A percentile compares a stretch with the other conserved stretches of the same genome.
phyloP scores from a whole-genome alignment of 2,329 filamentous ascomycete species.

The Lachnellula hyalina region DNA sequence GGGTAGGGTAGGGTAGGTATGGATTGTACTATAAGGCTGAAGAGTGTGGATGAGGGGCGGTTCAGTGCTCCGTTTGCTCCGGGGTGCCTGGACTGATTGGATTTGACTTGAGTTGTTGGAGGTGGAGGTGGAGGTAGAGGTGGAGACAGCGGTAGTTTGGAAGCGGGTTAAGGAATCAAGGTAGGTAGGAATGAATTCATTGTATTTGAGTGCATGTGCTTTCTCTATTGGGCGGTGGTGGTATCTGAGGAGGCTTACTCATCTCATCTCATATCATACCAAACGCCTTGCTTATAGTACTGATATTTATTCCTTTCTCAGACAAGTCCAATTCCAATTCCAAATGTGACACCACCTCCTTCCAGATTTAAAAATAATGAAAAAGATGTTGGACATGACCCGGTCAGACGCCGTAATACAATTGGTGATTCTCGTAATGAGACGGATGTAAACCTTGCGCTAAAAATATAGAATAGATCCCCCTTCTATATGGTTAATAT shows the following conservation, averaged over 20 bases:
- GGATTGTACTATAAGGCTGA: neutral
- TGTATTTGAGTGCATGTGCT: neutral
- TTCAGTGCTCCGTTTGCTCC: neutral
- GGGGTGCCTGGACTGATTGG: neutral
- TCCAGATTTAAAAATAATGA: neutral
- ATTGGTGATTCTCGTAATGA: neutral
- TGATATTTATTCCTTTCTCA: neutral
- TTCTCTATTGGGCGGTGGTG: neutral
- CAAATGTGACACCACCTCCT: neutral
- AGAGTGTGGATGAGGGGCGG: neutral
- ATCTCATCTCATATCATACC: neutral
- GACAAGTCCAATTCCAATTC: neutral
- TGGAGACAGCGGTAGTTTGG: neutral
- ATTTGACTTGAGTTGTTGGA: neutral
- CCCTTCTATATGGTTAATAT: neutral
- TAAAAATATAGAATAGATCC: neutral
- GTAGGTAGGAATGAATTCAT: too few species aligned
- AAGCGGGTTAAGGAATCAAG: neutral
- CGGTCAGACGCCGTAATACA: neutral
- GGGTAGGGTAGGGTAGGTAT: too few species aligned
- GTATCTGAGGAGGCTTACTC: neutral
- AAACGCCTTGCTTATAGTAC: neutral
- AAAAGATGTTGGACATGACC: neutral
- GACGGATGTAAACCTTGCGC: neutral
- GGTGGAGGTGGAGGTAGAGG: neutral